Conservation (phyloP, 768 basidiomycete genomes). For the Nidularia pulvinata region DNA sequence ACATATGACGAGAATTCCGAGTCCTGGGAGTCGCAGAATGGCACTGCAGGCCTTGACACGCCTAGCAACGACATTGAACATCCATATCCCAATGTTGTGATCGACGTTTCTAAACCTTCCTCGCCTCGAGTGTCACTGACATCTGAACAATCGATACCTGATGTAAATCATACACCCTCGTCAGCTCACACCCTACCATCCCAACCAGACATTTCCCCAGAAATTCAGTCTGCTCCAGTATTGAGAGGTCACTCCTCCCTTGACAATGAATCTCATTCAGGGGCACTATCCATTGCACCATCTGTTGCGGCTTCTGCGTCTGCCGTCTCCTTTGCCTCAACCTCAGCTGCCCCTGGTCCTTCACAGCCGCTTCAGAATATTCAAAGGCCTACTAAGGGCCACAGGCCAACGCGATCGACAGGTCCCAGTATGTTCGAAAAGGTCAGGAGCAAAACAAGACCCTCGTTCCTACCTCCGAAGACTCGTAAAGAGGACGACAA, state of each 20-base stretch:
- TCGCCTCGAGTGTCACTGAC: conserved; percentile 19
- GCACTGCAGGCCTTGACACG: not conserved
- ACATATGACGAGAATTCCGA: conserved; percentile 12
- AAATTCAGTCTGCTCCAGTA: too few species aligned
- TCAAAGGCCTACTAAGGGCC: conserved; percentile 22
- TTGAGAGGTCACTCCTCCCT: too few species aligned
- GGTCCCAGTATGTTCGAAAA: conserved; percentile 78
- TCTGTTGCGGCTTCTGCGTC: too few species aligned
- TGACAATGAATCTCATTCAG: too few species aligned
- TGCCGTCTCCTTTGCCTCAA: not conserved
- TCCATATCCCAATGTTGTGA: conserved; percentile 40
- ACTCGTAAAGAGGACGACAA: conserved; percentile 73
- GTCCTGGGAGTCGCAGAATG: conserved; percentile 1
- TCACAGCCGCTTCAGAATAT: conserved; percentile 11
- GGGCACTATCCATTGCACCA: too few species aligned
- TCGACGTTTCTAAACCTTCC: conserved; percentile 37
- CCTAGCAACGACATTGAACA: conserved; percentile 3
- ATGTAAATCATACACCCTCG: not conserved
- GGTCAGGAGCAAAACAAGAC: conserved; percentile 84
- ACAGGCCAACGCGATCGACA: conserved; percentile 47
- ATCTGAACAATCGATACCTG: conserved; percentile 2
- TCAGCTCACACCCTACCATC: too few species aligned
- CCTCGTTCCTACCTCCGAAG: conserved; percentile 85
- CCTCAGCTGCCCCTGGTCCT: conserved; percentile 23
- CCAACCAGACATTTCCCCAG: too few species aligned